These are phyloP conservation scores for Globisporangium okanoganense DNA, from an alignment of 352 stramenopile genomes.

Conservation along the genomic window DNA sequence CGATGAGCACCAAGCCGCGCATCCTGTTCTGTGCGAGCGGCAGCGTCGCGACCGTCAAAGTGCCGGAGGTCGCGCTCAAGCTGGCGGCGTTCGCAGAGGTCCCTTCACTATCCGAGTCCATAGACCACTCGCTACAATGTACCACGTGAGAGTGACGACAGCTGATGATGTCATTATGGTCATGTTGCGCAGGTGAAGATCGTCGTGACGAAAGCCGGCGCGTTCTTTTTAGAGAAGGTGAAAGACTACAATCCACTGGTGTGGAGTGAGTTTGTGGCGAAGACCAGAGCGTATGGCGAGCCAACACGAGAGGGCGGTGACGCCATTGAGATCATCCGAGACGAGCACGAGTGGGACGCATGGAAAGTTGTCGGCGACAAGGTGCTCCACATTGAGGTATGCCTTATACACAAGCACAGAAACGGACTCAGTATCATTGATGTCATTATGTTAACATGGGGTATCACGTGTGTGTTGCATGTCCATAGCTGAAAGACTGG, in stretches of 20 bases:
- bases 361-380: constrained; percentile 80
- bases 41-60: constrained; percentile 86
- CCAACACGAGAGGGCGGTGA: not conserved
- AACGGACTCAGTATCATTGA: not conserved
- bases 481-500: constrained; percentile 89
- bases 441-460: not conserved
- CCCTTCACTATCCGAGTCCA: not conserved
- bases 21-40: constrained; percentile 79
- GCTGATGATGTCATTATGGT: not conserved
- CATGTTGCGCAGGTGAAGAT: constrained; percentile 54
- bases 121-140: not conserved
- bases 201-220: constrained; percentile 74
- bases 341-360: constrained; percentile 79
- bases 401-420: too few species aligned
- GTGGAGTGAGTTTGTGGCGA: constrained; percentile 46
- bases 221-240: constrained; percentile 79
- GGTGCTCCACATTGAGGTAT: constrained; percentile 87
- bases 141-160: not conserved
- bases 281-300: constrained; percentile 7
- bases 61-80: constrained; percentile 73
- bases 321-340: constrained; percentile 45
- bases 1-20: constrained; percentile 34
- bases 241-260: constrained; percentile 60
- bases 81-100: constrained; percentile 63
- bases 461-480: not conserved